These are phyloP conservation scores for Wickerhamomyces sp. DNA, from an alignment of 1,139 yeast species.

Conservation along the genomic window DNA sequence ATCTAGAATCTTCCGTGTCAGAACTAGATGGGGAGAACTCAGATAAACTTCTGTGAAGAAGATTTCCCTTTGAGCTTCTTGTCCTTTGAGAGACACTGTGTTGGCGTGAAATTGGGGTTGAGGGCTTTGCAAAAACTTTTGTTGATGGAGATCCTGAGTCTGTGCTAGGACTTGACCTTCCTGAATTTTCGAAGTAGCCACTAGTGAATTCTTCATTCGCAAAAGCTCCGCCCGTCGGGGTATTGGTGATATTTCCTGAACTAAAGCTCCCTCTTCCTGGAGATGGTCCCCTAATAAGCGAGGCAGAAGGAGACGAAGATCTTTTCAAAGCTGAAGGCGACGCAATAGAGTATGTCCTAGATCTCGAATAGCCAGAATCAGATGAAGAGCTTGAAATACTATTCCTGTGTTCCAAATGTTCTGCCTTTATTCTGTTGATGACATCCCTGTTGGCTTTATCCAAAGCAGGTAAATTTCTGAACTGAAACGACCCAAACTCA, in stretches of 20 bases:
- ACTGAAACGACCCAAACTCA: constrained; percentile 92
- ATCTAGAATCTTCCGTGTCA: constrained; percentile 60
- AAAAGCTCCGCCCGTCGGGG: constrained; percentile 30
- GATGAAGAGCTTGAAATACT: constrained; percentile 32
- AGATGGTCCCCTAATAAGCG: constrained; percentile 16
- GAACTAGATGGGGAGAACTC: constrained; percentile 65
- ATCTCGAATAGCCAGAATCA: constrained; percentile 22
- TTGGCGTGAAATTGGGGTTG: constrained; percentile 13
- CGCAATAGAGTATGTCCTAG: constrained; percentile 25
- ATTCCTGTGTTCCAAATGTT: constrained; percentile 45
- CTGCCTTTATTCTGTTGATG: constrained; percentile 77
- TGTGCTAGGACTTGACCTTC: constrained; percentile 29
- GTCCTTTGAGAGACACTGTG: constrained; percentile 6
- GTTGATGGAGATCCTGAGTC: constrained; percentile 24
- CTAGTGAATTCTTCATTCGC: constrained; percentile 33
- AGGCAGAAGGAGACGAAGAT: constrained; percentile 30
- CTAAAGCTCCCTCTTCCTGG: constrained; percentile 19
- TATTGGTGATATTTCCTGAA: constrained; percentile 14
- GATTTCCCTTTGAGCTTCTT: constrained; percentile 20
- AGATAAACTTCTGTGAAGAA: constrained; percentile 28
- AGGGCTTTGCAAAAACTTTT: constrained; percentile 16
- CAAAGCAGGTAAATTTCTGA: constrained; percentile 80
- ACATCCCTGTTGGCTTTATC: constrained; percentile 95
- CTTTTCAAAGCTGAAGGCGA: constrained; percentile 23
- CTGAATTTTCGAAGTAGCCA: constrained; percentile 22